Conservation (phyloP, 257 asterid species). For the Misopates orontium region DNA sequence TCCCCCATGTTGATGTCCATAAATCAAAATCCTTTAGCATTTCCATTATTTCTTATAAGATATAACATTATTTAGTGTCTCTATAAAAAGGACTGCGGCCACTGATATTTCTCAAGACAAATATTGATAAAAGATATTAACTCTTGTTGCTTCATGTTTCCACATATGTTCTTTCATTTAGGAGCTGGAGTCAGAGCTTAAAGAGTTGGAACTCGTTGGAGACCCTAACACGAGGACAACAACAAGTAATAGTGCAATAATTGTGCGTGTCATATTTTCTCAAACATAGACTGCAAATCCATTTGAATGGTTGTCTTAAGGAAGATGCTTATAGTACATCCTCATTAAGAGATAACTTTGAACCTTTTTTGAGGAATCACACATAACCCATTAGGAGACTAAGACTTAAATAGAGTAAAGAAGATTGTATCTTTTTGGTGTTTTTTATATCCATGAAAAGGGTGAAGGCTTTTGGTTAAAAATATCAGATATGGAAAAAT, state of each 20-base stretch:
- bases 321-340: slow-evolving; percentile 7
- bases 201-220: slow-evolving; percentile 46
- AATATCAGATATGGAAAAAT: not conserved
- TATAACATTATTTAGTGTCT: too few species aligned
- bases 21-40: too few species aligned
- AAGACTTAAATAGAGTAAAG: not conserved
- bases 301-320: not conserved
- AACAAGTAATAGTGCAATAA: slow-evolving; percentile 21
- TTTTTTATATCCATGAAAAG: too few species aligned
- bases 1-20: not conserved
- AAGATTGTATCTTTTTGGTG: too few species aligned
- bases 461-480: not conserved
- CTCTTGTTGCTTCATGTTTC: slow-evolving; percentile 23
- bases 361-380: slow-evolving; percentile 12
- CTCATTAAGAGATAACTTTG: not conserved
- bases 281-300: slow-evolving; percentile 3
- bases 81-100: too few species aligned
- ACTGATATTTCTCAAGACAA: too few species aligned
- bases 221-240: slow-evolving; percentile 42
- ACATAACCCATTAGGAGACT: slow-evolving; percentile 6
- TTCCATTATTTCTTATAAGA: too few species aligned
- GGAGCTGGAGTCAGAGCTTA: slow-evolving; percentile 34
- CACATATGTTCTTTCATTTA: slow-evolving; percentile 30
- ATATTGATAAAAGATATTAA: too few species aligned
- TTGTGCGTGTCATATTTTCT: slow-evolving; percentile 1